phyloP scores from a whole-genome alignment of 768 basidiomycete genomes.

The Mycena metata region DNA sequence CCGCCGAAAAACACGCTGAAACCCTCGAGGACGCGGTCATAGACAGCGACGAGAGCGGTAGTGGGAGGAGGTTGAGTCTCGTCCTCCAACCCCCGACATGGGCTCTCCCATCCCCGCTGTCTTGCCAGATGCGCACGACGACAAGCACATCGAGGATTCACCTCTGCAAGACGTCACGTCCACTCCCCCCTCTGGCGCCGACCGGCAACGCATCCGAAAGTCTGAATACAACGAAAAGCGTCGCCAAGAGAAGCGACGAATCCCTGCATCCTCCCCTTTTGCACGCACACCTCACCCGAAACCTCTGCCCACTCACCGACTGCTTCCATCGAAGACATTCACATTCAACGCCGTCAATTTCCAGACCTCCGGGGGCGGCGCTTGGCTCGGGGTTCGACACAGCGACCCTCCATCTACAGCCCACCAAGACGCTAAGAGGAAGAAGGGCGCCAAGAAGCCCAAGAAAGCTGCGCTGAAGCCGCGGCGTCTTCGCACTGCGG shows the following conservation, averaged over 20 bases:
- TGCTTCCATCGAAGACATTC: not conserved
- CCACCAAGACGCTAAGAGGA: not conserved
- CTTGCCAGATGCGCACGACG: too few relatives aligned
- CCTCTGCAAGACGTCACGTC: too few relatives aligned
- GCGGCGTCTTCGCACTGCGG: not conserved
- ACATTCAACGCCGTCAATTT: not conserved
- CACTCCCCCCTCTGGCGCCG: too few relatives aligned
- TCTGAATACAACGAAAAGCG: not conserved
- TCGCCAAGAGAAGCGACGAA: not conserved
- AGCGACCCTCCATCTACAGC: too few relatives aligned
- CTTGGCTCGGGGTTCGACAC: not conserved
- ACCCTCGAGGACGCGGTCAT: too few relatives aligned
- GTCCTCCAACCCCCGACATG: not conserved
- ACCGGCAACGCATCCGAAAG: not conserved
- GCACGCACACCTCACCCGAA: not conserved
- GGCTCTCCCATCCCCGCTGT: too few relatives aligned
- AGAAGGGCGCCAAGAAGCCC: not conserved
- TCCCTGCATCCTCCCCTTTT: not conserved
- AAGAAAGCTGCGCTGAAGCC: too few relatives aligned
- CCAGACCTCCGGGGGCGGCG: not conserved
- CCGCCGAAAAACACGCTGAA: not conserved
- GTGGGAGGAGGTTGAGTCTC: conserved; percentile 5
- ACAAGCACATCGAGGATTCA: too few relatives aligned
- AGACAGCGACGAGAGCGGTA: not conserved
- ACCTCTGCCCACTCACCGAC: not conserved